These are phyloP conservation scores for Wickerhamomyces alni DNA, from an alignment of 805 yeast genomes.

Conservation along the genomic window DNA sequence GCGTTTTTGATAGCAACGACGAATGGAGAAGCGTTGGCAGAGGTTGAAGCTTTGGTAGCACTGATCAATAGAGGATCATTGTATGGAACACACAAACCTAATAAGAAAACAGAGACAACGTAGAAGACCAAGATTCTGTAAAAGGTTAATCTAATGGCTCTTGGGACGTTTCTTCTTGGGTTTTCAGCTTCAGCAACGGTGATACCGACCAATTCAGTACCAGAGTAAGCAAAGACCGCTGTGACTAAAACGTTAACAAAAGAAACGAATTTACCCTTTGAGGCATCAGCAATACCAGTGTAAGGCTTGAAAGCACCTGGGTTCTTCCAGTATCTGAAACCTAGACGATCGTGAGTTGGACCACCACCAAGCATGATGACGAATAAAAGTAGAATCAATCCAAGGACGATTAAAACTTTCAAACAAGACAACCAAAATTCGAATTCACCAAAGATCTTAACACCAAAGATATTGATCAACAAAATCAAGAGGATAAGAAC, in stretches of 20 bases:
- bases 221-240: constrained; percentile 66
- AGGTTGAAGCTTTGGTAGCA: constrained; percentile 42
- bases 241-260: constrained; percentile 58
- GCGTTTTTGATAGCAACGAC: constrained; percentile 75
- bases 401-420: constrained; percentile 46
- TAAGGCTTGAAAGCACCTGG: constrained; percentile 59
- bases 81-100: constrained; percentile 66
- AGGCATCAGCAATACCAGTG: constrained; percentile 37
- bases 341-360: constrained; percentile 66
- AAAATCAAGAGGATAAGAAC: constrained; percentile 34
- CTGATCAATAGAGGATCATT: constrained; percentile 41
- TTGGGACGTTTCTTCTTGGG: constrained; percentile 66
- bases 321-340: constrained; percentile 63
- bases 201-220: constrained; percentile 65
- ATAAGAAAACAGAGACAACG: constrained; percentile 50
- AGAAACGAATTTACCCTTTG: constrained; percentile 52
- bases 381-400: constrained; percentile 62
- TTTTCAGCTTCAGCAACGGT: constrained; percentile 69
- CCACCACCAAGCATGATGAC: constrained; percentile 74
- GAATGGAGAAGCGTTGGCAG: constrained; percentile 77
- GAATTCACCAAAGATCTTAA: constrained; percentile 50
- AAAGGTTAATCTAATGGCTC: constrained; percentile 63
- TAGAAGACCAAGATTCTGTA: constrained; percentile 65
- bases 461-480: constrained; percentile 45
- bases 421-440: constrained; percentile 44